Percentiles rank a stretch among this genome's conserved stretches.
These are phyloP conservation scores for Kluyveromyces wickerhamii DNA, from an alignment of 805 yeast genomes.

Conservation along the genomic window DNA sequence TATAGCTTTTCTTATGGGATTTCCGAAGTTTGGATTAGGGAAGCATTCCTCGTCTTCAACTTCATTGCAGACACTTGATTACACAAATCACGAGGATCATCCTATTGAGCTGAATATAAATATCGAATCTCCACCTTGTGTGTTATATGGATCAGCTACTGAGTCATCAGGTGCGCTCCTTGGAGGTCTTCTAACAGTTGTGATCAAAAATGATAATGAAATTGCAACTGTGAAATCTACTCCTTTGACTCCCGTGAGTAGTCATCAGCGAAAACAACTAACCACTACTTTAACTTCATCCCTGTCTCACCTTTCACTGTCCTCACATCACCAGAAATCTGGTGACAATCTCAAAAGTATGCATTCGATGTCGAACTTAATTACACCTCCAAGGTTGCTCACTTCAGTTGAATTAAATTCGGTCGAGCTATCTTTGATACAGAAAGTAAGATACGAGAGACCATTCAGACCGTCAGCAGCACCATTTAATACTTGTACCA, in stretches of 20 bases:
- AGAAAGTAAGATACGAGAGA: conserved; percentile 54
- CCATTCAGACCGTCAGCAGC: conserved; percentile 56
- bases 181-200: conserved; percentile 66
- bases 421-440: conserved; percentile 64
- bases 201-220: conserved; percentile 33
- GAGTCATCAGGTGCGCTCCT: conserved; percentile 83
- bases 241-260: conserved; percentile 13
- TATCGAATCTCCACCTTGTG: conserved; percentile 87
- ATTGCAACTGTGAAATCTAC: conserved; percentile 9
- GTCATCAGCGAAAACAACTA: conserved; percentile 10
- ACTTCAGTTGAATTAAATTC: conserved; percentile 44
- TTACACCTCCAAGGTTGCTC: conserved; percentile 13
- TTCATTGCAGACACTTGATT: conserved; percentile 6
- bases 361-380: conserved; percentile 19
- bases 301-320: conserved; percentile 18
- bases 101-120: conserved; percentile 47
- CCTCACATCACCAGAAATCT: conserved; percentile 6
- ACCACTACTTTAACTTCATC: conserved; percentile 15
- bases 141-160: conserved; percentile 68
- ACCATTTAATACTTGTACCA: conserved; percentile 43
- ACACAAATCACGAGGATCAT: conserved; percentile 14
- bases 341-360: conserved; percentile 12
- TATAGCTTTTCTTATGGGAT: neutral
- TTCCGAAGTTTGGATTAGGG: conserved; percentile 3
- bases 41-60: conserved; percentile 5